These are phyloP conservation scores for Eucalyptus virginea DNA, from an alignment of 345 rosid genomes.

Conservation along the genomic window DNA sequence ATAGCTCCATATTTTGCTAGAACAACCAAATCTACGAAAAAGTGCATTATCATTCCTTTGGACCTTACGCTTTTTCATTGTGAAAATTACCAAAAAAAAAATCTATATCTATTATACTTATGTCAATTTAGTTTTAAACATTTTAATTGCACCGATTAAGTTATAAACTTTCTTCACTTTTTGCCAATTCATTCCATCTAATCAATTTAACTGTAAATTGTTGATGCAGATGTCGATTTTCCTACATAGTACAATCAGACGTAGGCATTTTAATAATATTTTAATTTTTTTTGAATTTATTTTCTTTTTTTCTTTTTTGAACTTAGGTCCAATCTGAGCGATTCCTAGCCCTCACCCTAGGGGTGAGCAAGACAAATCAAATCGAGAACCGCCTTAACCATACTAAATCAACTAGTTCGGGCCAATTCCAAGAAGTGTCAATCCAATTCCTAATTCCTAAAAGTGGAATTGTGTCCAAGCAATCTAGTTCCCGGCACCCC, in stretches of 20 bases:
- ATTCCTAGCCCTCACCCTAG: accelerated
- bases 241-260: accelerated
- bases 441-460: too few relatives aligned
- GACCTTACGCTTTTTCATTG: neutral
- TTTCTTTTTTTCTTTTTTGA: too few relatives aligned
- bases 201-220: too few relatives aligned
- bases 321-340: accelerated
- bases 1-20: neutral
- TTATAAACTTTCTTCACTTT: accelerated
- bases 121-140: neutral
- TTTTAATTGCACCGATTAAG: accelerated
- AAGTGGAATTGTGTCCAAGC: too few relatives aligned
- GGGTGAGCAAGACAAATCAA: too few relatives aligned
- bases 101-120: accelerated
- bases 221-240: accelerated
- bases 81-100: neutral
- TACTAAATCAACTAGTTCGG: accelerated
- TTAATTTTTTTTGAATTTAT: too few relatives aligned
- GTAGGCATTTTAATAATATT: too few relatives aligned
- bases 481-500: too few relatives aligned
- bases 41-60: neutral
- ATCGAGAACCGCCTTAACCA: too few relatives aligned
- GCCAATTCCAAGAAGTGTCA: accelerated
- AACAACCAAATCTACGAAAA: neutral
- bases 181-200: accelerated